phyloP scores from a whole-genome alignment of 2,329 filamentous ascomycete species.

The Aspergillus quadrilineatus region DNA sequence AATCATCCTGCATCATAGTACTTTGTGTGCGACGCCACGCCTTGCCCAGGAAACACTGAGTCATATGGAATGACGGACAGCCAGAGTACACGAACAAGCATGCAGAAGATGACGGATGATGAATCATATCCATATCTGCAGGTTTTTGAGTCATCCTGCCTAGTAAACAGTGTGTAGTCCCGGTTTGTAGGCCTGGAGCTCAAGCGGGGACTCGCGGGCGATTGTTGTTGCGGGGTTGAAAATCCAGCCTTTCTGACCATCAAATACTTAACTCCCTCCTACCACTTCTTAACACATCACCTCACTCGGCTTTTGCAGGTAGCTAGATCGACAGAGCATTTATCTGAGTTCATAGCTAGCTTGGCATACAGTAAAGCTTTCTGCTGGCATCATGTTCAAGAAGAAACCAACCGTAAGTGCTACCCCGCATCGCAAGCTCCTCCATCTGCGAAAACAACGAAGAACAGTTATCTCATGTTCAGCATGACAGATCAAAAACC shows the following conservation, averaged over 20 bases:
- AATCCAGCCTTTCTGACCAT: slow-evolving; percentile 9
- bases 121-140: not conserved
- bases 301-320: not conserved
- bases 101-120: not conserved
- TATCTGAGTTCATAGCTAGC: not conserved
- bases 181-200: not conserved
- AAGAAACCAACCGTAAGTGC: slow-evolving; percentile 58
- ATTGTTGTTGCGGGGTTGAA: slow-evolving; percentile 24
- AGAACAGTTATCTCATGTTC: not conserved
- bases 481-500: slow-evolving; percentile 59
- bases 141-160: not conserved
- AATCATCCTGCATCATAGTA: not conserved
- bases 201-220: slow-evolving; percentile 19
- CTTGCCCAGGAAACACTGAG: not conserved
- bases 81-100: not conserved
- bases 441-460: not conserved
- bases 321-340: not conserved
- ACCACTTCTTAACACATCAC: not conserved
- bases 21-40: not conserved
- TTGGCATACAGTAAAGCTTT: not conserved
- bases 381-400: slow-evolving; percentile 55
- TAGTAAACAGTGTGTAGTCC: not conserved
- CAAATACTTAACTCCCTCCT: slow-evolving; percentile 2
- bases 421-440: slow-evolving; percentile 27
- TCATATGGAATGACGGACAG: not conserved